Base-by-base conservation (phyloP, 2,329 filamentous ascomycete species). In the Curvularia verruculosa region DNA sequence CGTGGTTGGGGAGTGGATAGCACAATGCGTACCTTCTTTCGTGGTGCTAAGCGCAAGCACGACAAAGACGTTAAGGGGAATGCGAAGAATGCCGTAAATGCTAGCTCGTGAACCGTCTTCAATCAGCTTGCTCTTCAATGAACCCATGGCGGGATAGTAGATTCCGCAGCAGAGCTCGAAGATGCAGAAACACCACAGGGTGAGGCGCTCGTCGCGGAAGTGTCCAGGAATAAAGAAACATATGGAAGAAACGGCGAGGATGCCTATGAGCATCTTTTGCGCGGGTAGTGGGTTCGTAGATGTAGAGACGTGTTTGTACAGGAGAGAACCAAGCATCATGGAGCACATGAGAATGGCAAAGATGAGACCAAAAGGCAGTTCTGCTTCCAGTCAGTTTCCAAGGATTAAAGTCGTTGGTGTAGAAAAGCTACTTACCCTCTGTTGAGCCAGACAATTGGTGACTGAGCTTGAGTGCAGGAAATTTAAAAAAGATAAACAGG, bases 401-500 rank as follows among this genome's bases (percentile, higher is more conserved):
- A 24, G 29, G 9, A 1, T 7, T 18, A 24, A n/a, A 15, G 15
- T 5, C 24, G 3, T 2, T 5, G 1, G 15, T 10, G 9, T 12
- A 15, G 6, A 19, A 31, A 18, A 5, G 9, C n/a, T 39, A 46
- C 66, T 54, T 66, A 71, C 71, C 67, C 24, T 66, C 61, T 49
- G 65, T 66, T n/a, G 68, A 65, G 15, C 66, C 69, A 9, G 69
- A 58, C 21, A 72, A 28, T 39, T 72, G 65, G 40, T 74, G 71
- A 37, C 64, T 69, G 10, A 71, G 59, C 52, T 70, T 81, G n/a
- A 87, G 73, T 3, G 83, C 81, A 1, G 83, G 81, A 0, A 84
- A 83, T 81, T 85, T 87, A 75, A 85, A 86, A 71, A 86, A 87
- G 54, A 87, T 83, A 65, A 87, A 87, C 10, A 87, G 77, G 65